Evolutionary conservation across 257 asterid species (phyloP).

Genomic region (Jasminum sambac): DNA sequence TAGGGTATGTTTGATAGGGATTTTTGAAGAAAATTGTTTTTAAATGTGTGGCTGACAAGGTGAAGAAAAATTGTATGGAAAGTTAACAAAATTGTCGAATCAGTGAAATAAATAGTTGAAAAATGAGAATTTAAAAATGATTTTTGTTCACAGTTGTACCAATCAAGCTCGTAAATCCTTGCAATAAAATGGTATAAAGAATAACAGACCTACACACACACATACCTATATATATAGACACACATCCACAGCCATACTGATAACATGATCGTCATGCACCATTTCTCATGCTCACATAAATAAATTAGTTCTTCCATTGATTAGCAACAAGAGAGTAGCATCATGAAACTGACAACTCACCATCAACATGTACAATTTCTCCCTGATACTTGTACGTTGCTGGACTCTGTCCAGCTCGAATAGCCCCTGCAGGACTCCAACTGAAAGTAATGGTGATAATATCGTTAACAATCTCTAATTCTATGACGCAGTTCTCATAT

Average conservation of each 20-base stretch:
- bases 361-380: conserved; percentile 69
- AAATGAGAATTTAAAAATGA: too few species aligned
- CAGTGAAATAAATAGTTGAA: too few species aligned
- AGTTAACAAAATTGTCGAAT: too few species aligned
- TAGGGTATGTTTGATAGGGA: not conserved
- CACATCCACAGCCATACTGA: not conserved
- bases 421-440: conserved; percentile 97
- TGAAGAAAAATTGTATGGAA: too few species aligned
- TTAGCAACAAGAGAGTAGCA: conserved; percentile 7
- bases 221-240: not conserved
- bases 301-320: not conserved
- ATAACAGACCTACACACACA: not conserved
- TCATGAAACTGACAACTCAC: conserved; percentile 43
- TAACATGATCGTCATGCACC: not conserved
- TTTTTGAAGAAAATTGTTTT: too few species aligned
- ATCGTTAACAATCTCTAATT: conserved; percentile 5
- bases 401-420: conserved; percentile 83
- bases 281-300: not conserved
- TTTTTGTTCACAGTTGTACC: too few species aligned
- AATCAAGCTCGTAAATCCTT: not conserved
- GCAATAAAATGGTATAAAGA: conserved; percentile 1
- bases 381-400: conserved; percentile 70
- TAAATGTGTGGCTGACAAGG: too few species aligned
- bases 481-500: not conserved
- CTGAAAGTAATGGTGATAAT: conserved; percentile 40